Conservation (phyloP, 2,329 filamentous ascomycete species). For the Ceratocystis destructans region DNA sequence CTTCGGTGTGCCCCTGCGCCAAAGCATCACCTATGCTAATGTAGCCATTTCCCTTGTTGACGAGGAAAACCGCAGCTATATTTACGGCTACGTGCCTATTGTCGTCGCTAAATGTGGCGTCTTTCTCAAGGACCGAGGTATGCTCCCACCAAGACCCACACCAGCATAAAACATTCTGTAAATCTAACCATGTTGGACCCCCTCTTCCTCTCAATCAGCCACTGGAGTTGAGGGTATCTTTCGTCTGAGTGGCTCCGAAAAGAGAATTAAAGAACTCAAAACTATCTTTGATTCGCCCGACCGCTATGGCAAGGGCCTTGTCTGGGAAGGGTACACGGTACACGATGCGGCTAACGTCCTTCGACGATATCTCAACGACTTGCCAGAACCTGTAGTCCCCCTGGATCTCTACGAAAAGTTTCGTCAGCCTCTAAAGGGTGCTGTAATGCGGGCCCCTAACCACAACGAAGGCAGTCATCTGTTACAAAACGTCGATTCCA, state of each 20-base stretch:
- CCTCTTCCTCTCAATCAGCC: constrained; percentile 37
- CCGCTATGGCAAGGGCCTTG: constrained; percentile 87
- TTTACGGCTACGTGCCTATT: constrained; percentile 96
- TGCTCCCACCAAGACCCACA: constrained; percentile 23
- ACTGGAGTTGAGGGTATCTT: constrained; percentile 95
- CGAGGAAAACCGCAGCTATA: constrained; percentile 84
- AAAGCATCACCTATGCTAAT: constrained; percentile 94
- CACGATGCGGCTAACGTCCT: constrained; percentile 97
- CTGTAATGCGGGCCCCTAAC: constrained; percentile 58
- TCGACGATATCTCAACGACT: constrained; percentile 84
- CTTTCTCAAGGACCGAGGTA: constrained; percentile 95
- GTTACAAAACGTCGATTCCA: constrained; percentile 48
- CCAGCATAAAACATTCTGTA: constrained; percentile 17
- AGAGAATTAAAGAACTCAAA: constrained; percentile 94
- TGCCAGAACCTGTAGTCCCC: constrained; percentile 93
- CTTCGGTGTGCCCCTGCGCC: constrained; percentile 82
- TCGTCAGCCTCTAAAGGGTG: constrained; percentile 61
- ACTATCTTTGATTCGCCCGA: constrained; percentile 86
- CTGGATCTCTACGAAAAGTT: constrained; percentile 87
- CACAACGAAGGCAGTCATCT: constrained; percentile 57
- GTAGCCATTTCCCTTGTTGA: constrained; percentile 94
- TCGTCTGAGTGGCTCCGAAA: constrained; percentile 86
- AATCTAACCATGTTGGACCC: neutral
- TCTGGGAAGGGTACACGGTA: constrained; percentile 96
- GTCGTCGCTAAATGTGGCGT: constrained; percentile 97